Evolutionary conservation across 176 grass and related monocot species (phyloP).

Genomic region (Puccinellia tenuiflora): DNA sequence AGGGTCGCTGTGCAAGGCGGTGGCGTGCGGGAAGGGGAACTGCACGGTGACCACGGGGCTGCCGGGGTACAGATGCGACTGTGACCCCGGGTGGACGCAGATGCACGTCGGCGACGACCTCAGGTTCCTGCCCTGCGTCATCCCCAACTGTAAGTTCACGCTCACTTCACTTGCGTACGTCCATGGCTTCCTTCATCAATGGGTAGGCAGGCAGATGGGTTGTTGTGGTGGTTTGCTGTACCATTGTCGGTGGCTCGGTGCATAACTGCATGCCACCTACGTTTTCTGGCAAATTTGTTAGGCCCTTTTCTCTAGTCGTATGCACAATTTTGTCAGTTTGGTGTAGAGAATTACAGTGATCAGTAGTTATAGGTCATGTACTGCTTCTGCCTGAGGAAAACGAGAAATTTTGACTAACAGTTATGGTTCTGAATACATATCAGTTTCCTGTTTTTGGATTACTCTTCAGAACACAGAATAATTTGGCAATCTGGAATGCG

Average conservation of each 20-base stretch:
- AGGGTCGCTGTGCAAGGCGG: conserved; percentile 59
- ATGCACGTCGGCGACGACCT: conserved; percentile 55
- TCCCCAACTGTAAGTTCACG: conserved; percentile 76
- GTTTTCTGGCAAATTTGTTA: not conserved
- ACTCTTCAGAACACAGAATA: not conserved
- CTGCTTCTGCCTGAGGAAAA: not conserved
- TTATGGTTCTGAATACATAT: not conserved
- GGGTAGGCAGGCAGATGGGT: not conserved
- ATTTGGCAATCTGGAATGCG: not conserved
- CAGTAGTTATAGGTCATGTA: not conserved
- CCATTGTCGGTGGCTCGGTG: not conserved
- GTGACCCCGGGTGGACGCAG: conserved; percentile 73
- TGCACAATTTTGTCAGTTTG: not conserved
- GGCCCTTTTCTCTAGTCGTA: not conserved
- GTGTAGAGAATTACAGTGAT: not conserved
- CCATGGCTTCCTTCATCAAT: conserved; percentile 9
- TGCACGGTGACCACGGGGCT: conserved; percentile 41
- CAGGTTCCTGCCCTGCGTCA: conserved; percentile 75
- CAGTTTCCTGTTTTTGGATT: not conserved
- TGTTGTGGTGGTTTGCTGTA: not conserved
- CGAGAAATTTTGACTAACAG: not conserved
- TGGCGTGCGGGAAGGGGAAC: conserved; percentile 71
- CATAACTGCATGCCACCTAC: conserved; percentile 8
- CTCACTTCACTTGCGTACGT: not conserved
- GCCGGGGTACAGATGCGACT: conserved; percentile 64